Percentiles rank a stretch among this genome's conserved stretches.
Conservation (phyloP, 495 filamentous ascomycete species). For the Aspergillus incahuasiensis region DNA sequence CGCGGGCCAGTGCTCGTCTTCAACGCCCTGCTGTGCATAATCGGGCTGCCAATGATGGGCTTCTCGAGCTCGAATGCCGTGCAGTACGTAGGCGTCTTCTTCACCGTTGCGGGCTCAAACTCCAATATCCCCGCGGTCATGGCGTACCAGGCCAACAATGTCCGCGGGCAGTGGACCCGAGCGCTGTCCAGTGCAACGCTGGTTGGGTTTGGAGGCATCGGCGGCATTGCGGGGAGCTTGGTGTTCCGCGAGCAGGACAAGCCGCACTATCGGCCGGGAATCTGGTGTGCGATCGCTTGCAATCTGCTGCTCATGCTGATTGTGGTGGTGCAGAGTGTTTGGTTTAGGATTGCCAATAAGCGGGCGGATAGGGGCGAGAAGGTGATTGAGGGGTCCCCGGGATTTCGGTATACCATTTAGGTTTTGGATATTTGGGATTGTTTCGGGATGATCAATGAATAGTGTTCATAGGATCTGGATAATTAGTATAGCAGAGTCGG, state of each 20-base stretch:
- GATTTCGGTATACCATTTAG: conserved; percentile 39
- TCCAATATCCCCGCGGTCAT: conserved; percentile 55
- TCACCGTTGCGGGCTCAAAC: conserved; percentile 55
- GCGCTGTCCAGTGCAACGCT: conserved; percentile 55
- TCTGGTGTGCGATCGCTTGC: conserved; percentile 45
- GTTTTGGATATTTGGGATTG: conserved; percentile 13
- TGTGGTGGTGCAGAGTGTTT: conserved; percentile 26
- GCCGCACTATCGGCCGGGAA: conserved; percentile 54
- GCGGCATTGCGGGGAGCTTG: conserved; percentile 53
- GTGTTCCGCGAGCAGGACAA: conserved; percentile 56
- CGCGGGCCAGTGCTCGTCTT: conserved; percentile 54
- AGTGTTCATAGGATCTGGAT: too few species aligned
- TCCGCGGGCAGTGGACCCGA: conserved; percentile 63
- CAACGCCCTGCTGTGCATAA: conserved; percentile 48
- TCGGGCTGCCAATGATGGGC: conserved; percentile 51
- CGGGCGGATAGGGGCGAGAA: conserved; percentile 34
- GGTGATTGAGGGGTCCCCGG: conserved; percentile 32
- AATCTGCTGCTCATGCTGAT: conserved; percentile 41
- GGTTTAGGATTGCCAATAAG: conserved; percentile 34
- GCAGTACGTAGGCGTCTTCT: conserved; percentile 62
- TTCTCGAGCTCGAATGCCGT: conserved; percentile 45
- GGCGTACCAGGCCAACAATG: conserved; percentile 63
- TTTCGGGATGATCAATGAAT: too few species aligned
- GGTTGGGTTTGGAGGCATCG: conserved; percentile 52
- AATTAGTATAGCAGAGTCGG: background rate